Evolutionary conservation across 75 land plant species (phyloP), one percentile per base, ranked within the genome.

Genomic region (Isoetes taiwanensis): DNA sequence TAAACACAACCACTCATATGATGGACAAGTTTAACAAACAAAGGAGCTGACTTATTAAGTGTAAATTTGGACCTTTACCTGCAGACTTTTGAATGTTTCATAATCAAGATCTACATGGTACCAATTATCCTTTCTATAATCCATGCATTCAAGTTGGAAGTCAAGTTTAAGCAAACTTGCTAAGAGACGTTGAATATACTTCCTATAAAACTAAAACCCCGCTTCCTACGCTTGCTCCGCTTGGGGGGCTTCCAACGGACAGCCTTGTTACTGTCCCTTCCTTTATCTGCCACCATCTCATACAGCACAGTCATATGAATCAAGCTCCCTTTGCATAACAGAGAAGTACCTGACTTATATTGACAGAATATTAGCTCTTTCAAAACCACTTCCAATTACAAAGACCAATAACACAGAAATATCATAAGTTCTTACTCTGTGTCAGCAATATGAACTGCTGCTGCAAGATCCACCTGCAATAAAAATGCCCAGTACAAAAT

Each of bases 251-350:
- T 62, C 69, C 69, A 75, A 19, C 77, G 61, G 19, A 65, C 33
- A 32, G 65, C 73, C 63, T 62, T 74, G 53, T 74, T 76, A 17
- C 70, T 80, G 46, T 82, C 78, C 69, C 76, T 34, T 61, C 85
- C 82, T 64, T 78, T 78, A 54, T 90, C 82, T n/a, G 85, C 80
- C 35, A 91, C 93, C 97, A 91, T 84, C 75, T 93, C 98, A 77
- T 88, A 93, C 33, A 93, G 70, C 30, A 93, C 90, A 78, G 43
- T 93, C 96, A 71, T 93, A 93, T 0, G 34, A 27, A 32, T 72
- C 80, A 38, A 93, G 75, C 32, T 66, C 80, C 42, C 73, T 69
- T 61, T 88, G 89, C 6, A 88, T 62, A 10, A 66, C 58, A 25
- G 60, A 70, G 70, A 93, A 93, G 62, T 87, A 93, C 72, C 98